Percentiles rank a stretch among this genome's conserved stretches.
Evolutionary conservation across 495 filamentous ascomycete species (phyloP).

Genomic region (Pyrenula massariospora): DNA sequence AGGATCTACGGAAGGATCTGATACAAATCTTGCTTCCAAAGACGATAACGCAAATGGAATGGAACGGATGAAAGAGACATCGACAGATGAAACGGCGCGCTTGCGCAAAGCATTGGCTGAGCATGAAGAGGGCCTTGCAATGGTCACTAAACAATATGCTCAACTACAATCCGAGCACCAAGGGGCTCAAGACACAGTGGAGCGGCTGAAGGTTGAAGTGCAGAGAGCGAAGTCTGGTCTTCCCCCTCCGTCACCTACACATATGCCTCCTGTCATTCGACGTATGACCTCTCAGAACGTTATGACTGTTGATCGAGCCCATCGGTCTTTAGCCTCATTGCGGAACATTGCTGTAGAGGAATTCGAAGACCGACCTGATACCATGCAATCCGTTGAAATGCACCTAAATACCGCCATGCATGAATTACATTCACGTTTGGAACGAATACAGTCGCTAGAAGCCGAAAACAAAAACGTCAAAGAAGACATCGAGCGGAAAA

Average conservation of each 20-base stretch:
- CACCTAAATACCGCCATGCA: conserved; percentile 89
- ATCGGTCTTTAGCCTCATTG: conserved; percentile 81
- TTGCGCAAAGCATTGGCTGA: conserved; percentile 39
- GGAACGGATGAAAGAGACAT: conserved; percentile 11
- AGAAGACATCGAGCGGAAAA: conserved; percentile 94
- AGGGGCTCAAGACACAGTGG: conserved; percentile 70
- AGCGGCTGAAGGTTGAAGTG: conserved; percentile 77
- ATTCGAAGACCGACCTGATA: conserved; percentile 69
- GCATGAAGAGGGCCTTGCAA: conserved; percentile 60
- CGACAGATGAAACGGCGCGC: conserved; percentile 16
- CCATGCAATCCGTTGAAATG: conserved; percentile 83
- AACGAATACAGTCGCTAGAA: conserved; percentile 81
- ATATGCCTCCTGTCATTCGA: conserved; percentile 52
- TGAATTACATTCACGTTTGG: conserved; percentile 75
- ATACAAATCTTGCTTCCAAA: conserved; percentile 32
- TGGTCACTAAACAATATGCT: conserved; percentile 65
- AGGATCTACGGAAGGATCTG: conserved; percentile 49
- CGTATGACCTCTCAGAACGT: conserved; percentile 91
- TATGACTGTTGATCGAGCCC: conserved; percentile 74
- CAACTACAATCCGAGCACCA: conserved; percentile 72
- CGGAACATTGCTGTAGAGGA: conserved; percentile 79
- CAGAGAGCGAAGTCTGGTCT: conserved; percentile 59
- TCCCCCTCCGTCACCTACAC: conserved; percentile 51
- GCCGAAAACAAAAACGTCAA: conserved; percentile 71
- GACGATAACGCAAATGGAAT: conserved; percentile 14